phyloP scores from a whole-genome alignment of 208 protist species.

The Jaenimonas drosophilae region DNA sequence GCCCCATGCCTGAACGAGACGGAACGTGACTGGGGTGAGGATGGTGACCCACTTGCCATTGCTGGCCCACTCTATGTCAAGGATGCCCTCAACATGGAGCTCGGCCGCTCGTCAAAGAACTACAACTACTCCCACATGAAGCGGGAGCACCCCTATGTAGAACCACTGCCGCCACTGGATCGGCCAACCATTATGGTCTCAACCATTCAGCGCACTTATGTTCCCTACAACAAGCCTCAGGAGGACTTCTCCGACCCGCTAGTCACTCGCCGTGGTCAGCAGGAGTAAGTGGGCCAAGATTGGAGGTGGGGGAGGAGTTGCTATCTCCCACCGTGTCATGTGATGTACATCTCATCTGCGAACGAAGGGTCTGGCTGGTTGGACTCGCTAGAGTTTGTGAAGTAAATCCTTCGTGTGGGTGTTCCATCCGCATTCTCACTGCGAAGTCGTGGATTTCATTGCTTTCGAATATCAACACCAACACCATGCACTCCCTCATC shows the following conservation, averaged over 20 bases:
- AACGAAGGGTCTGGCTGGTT: too few species aligned
- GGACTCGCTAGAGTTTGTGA: too few species aligned
- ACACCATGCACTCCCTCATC: background rate
- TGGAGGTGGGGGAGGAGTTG: too few species aligned
- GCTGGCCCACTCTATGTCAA: slow-evolving; percentile 40
- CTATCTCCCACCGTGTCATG: too few species aligned
- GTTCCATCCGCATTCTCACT: too few species aligned
- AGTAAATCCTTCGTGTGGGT: too few species aligned
- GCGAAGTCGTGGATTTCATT: too few species aligned
- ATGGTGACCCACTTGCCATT: slow-evolving; percentile 55
- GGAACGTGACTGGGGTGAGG: slow-evolving; percentile 49
- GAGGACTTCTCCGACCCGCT: slow-evolving; percentile 41
- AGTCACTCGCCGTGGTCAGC: slow-evolving; percentile 36
- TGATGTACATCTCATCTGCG: too few species aligned
- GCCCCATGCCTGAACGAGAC: slow-evolving; percentile 57
- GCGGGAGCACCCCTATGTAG: slow-evolving; percentile 48
- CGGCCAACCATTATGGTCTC: slow-evolving; percentile 45
- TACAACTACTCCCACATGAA: slow-evolving; percentile 81
- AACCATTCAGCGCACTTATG: slow-evolving; percentile 30
- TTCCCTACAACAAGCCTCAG: slow-evolving; percentile 13
- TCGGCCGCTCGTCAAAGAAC: slow-evolving; percentile 40
- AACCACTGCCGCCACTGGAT: slow-evolving; percentile 61
- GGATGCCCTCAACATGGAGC: slow-evolving; percentile 40
- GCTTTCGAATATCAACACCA: background rate
- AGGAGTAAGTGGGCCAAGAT: slow-evolving; percentile 2